Base-by-base conservation (phyloP, 768 basidiomycete genomes). In the Trametes gibbosa region DNA sequence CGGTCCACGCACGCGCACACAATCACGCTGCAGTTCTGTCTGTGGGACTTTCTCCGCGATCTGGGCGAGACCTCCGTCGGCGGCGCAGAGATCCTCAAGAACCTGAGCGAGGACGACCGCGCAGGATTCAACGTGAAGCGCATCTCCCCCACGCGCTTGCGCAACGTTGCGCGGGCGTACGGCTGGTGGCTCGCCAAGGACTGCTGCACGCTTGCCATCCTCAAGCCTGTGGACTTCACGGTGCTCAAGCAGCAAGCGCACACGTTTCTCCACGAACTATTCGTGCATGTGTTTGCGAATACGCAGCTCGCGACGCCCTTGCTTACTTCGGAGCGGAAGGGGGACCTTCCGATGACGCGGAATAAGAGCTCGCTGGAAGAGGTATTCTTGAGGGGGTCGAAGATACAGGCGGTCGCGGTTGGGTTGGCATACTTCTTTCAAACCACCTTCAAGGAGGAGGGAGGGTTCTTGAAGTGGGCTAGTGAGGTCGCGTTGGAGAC, bases 21-120 rank as follows among this genome's bases (percentile, higher is more conserved):
- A 67, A 89, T 98, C 65, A 98, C 97, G 1, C 77, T 98, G 21
- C 97, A 98, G 68, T 98, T 92, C 71, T 92, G 87, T 65, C 75
- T 98, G 6, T 99, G 97, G 97, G 97, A 99, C 70, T 95, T 98
- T 70, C 74, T 98, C 27, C 88, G 96, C 9, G 92, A 92, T 59
- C 76, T 98, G 43, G 96, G 94, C 13, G 93, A 97, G 73, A 81
- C 78, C 10, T 81, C 75, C 29, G 90, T 95, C 35, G 92, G 93
- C 2, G 92, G 93, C 7, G 81, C 81, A 0, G 90, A 88, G 68
- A 75, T 92, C 39, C 78, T 91, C 66, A 90, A 90, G 70, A 84
- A 79, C 58, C 53, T 76, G 32, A 69, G 72, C 45, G 76, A 81
- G n/a, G 76, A 81, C 43, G 80, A 80, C 21, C 76, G 75, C 40